Percentiles rank a stretch among this genome's conserved stretches.
These are phyloP conservation scores for Drechslera avenae DNA, from an alignment of 2,329 filamentous ascomycete species.

Conservation along the genomic window DNA sequence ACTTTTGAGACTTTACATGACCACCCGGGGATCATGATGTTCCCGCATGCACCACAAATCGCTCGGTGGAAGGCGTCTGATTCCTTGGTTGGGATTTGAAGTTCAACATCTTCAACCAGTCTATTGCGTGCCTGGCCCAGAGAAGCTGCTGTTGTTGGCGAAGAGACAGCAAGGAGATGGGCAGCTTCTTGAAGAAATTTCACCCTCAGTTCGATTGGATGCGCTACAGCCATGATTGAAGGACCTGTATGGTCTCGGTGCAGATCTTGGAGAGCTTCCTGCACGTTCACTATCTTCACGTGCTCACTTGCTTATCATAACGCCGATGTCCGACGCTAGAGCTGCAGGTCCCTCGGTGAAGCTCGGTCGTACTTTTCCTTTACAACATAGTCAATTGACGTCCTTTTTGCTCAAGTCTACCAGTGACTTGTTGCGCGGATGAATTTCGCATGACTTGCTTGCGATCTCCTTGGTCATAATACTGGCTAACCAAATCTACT, in stretches of 20 bases:
- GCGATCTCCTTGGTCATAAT: background rate
- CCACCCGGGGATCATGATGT: slow-evolving; percentile 45
- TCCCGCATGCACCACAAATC: slow-evolving; percentile 48
- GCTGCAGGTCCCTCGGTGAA: slow-evolving; percentile 15
- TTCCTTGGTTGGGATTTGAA: slow-evolving; percentile 34
- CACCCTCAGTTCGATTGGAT: slow-evolving; percentile 28
- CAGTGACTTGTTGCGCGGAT: slow-evolving; percentile 5
- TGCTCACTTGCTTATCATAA: slow-evolving; percentile 18
- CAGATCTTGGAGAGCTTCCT: slow-evolving; percentile 17
- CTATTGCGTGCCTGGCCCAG: slow-evolving; percentile 37
- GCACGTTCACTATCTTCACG: slow-evolving; percentile 12
- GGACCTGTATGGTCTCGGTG: slow-evolving; percentile 9
- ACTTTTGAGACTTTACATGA: slow-evolving; percentile 34
- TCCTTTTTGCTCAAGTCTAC: background rate
- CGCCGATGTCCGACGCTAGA: slow-evolving; percentile 35
- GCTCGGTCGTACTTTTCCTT: slow-evolving; percentile 19
- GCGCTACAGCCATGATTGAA: slow-evolving; percentile 25
- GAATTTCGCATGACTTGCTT: background rate
- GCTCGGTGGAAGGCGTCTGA: slow-evolving; percentile 37
- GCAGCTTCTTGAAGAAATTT: slow-evolving; percentile 45
- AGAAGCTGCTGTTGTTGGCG: slow-evolving; percentile 43
- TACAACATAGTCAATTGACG: background rate
- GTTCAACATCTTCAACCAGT: slow-evolving; percentile 36
- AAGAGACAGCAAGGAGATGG: slow-evolving; percentile 34
- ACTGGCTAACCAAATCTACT: slow-evolving; percentile 1